Evolutionary conservation across 1,139 yeast genomes (phyloP).

Genomic region (Sugiyamaella japonica): DNA sequence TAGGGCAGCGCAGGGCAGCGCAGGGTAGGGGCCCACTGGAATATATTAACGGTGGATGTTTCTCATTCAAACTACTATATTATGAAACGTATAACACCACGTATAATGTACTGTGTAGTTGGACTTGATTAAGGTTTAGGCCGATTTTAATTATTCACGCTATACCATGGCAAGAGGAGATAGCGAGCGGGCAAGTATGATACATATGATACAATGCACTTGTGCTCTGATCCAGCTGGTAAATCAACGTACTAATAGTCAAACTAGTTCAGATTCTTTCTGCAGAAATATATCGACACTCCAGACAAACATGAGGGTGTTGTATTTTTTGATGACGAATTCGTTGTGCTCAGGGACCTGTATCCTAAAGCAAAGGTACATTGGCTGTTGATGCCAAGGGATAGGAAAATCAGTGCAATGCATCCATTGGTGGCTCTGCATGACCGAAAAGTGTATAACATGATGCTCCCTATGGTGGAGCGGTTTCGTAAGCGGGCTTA

Average conservation of each 20-base stretch:
- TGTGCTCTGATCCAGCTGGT: neutral
- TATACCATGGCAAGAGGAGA: too few species aligned
- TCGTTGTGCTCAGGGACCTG: constrained; percentile 57
- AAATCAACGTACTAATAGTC: constrained; percentile 14
- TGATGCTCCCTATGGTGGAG: constrained; percentile 46
- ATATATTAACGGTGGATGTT: neutral
- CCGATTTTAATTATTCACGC: too few species aligned
- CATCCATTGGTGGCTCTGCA: constrained; percentile 60
- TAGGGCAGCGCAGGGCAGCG: constrained; percentile 1
- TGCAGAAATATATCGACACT: constrained; percentile 40
- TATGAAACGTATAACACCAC: too few species aligned
- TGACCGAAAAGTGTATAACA: constrained; percentile 40
- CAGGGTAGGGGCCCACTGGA: neutral
- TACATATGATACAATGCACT: too few species aligned
- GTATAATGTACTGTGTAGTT: too few species aligned
- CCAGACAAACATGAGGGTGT: constrained; percentile 41
- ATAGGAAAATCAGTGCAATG: constrained; percentile 41
- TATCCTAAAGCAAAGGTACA: constrained; percentile 69
- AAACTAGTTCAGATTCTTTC: constrained; percentile 18
- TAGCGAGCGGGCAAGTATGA: neutral
- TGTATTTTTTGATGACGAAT: constrained; percentile 52
- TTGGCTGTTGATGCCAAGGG: constrained; percentile 60
- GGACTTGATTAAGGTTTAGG: too few species aligned
- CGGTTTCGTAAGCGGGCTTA: constrained; percentile 47
- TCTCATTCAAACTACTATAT: too few species aligned